phyloP scores from a whole-genome alignment of 108 stramenopile genomes.

The Nannochloropsis oceanica region DNA sequence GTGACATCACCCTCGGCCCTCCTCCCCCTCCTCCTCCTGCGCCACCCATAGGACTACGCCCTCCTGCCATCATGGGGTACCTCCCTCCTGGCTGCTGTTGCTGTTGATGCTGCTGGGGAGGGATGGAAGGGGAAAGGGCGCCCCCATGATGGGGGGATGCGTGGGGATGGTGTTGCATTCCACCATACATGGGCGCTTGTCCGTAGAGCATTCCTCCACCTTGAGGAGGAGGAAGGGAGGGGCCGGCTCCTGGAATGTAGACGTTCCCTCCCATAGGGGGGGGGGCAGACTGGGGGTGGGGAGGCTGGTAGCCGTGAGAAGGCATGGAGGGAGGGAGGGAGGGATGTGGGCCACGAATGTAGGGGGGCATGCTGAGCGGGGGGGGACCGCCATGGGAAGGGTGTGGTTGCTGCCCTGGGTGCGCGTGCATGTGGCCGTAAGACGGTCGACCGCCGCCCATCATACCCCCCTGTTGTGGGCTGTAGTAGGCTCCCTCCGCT shows the following conservation, averaged over 20 bases:
- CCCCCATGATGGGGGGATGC: background rate
- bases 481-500: too few species aligned
- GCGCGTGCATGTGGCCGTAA: background rate
- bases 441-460: background rate
- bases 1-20: background rate
- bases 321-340: background rate
- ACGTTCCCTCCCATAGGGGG: background rate
- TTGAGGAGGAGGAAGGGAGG: background rate
- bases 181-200: background rate
- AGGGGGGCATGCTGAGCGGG: background rate
- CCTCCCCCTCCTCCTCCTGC: background rate
- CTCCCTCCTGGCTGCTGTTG: background rate
- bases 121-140: background rate
- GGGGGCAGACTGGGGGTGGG: background rate
- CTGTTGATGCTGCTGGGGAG: background rate
- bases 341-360: background rate
- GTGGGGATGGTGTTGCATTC: background rate
- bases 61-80: background rate
- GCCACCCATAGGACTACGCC: background rate
- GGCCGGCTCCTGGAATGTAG: background rate
- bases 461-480: too few species aligned
- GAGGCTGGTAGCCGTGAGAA: background rate
- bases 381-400: background rate
- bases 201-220: background rate
- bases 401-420: background rate